Conservation (phyloP, 805 yeast genomes). For the Candida silvicultrix region DNA sequence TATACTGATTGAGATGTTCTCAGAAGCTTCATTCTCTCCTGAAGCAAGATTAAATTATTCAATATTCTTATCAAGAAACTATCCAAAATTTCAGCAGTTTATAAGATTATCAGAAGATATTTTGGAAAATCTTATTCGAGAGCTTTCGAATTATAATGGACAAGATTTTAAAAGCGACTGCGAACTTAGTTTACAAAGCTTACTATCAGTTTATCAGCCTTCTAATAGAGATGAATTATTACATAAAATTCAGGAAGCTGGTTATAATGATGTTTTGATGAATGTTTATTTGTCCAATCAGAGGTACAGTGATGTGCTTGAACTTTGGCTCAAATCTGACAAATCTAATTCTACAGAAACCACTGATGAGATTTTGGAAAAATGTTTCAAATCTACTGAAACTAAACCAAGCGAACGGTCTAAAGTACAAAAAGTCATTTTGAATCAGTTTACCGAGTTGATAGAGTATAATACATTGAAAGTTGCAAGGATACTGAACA, state of each 20-base stretch:
- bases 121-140: conserved; percentile 40
- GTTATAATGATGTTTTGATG: conserved; percentile 53
- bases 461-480: conserved; percentile 23
- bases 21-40: conserved; percentile 26
- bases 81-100: conserved; percentile 82
- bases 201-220: conserved; percentile 64
- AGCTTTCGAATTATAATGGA: conserved; percentile 38
- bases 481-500: conserved; percentile 22
- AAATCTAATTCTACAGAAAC: conserved; percentile 19
- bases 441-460: conserved; percentile 12
- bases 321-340: conserved; percentile 40
- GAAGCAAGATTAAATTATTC: conserved; percentile 36
- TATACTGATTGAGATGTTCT: conserved; percentile 55
- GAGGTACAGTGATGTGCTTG: conserved; percentile 44
- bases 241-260: conserved; percentile 44
- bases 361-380: conserved; percentile 20
- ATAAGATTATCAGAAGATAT: conserved; percentile 61
- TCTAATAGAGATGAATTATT: conserved; percentile 42
- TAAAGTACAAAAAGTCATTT: conserved; percentile 11
- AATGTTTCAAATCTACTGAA: conserved; percentile 19
- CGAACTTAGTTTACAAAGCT: conserved; percentile 69
- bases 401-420: conserved; percentile 14
- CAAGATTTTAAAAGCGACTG: conserved; percentile 42
- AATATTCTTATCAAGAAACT: conserved; percentile 72
- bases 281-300: conserved; percentile 49